These are phyloP conservation scores for Trametes sp. DNA, from an alignment of 1,284 basidiomycete species.

Conservation along the genomic window DNA sequence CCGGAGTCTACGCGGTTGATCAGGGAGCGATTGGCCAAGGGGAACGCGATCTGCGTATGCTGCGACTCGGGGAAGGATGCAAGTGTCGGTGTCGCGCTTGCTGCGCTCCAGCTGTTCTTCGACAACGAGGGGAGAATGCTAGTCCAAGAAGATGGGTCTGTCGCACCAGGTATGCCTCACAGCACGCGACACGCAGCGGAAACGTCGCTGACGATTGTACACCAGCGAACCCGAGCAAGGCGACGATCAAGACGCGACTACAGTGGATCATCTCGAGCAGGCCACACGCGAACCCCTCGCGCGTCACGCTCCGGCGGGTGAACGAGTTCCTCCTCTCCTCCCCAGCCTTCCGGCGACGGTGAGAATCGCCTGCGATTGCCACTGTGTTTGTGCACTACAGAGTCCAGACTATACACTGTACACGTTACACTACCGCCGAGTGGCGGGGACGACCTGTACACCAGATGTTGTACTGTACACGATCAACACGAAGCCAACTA, in stretches of 20 bases:
- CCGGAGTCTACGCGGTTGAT: conserved; percentile 61
- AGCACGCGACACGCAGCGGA: background rate
- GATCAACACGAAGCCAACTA: conserved; percentile 65
- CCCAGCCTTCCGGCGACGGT: conserved; percentile 4
- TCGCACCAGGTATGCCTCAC: conserved; percentile 17
- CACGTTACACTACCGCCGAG: background rate
- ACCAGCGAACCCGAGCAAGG: conserved; percentile 49
- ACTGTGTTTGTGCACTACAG: no score
- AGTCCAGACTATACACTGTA: no score
- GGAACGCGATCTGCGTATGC: conserved; percentile 55
- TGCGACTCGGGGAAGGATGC: conserved; percentile 66
- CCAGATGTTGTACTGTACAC: conserved; percentile 56
- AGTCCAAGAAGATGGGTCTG: conserved; percentile 4
- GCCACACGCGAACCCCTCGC: conserved; percentile 78
- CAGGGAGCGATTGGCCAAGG: conserved; percentile 45
- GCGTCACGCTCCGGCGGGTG: conserved; percentile 78
- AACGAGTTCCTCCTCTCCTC: conserved; percentile 75
- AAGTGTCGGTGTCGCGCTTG: conserved; percentile 69
- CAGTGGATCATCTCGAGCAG: conserved; percentile 83
- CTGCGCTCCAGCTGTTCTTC: conserved; percentile 66
- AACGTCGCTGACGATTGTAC: background rate
- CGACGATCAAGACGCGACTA: conserved; percentile 67
- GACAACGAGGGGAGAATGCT: conserved; percentile 54
- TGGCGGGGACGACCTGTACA: conserved; percentile 27
- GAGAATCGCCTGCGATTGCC: background rate